Percentiles rank a stretch among this genome's conserved stretches.
Evolutionary conservation across 306 rosid species (phyloP).

Genomic region (Prunus mongolica): DNA sequence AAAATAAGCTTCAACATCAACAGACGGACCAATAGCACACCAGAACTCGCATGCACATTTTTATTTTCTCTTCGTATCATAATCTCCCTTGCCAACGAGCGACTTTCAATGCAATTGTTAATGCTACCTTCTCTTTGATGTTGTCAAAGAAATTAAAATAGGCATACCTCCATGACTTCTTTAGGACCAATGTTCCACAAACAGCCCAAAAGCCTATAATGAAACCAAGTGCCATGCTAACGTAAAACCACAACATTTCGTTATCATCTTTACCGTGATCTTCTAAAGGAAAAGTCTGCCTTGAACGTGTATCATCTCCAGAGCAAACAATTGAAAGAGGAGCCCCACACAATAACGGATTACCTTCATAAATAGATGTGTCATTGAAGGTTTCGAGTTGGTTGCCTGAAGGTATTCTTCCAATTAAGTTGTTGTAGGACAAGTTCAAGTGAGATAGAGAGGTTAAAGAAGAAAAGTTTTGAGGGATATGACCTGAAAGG

Average conservation of each 20-base stretch:
- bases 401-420: background rate
- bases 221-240: background rate
- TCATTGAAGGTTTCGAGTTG: background rate
- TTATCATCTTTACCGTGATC: background rate
- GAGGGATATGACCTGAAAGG: background rate
- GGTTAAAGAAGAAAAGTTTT: background rate
- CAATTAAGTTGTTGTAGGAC: background rate
- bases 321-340: background rate
- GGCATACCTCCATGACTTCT: constrained; percentile 6
- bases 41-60: too few relatives aligned
- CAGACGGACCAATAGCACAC: fast-evolving
- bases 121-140: background rate
- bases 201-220: background rate
- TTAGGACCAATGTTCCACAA: background rate
- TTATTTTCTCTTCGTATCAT: too few relatives aligned
- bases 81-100: too few relatives aligned
- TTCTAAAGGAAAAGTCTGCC: background rate
- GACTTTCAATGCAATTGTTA: too few relatives aligned
- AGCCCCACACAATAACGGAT: background rate
- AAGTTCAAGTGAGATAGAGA: background rate
- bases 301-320: background rate
- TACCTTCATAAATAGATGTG: background rate
- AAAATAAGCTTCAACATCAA: too few relatives aligned
- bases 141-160: background rate
- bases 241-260: background rate